These are phyloP conservation scores for Talaromyces albobiverticillius DNA, from an alignment of 2,329 filamentous ascomycete genomes.

Conservation along the genomic window DNA sequence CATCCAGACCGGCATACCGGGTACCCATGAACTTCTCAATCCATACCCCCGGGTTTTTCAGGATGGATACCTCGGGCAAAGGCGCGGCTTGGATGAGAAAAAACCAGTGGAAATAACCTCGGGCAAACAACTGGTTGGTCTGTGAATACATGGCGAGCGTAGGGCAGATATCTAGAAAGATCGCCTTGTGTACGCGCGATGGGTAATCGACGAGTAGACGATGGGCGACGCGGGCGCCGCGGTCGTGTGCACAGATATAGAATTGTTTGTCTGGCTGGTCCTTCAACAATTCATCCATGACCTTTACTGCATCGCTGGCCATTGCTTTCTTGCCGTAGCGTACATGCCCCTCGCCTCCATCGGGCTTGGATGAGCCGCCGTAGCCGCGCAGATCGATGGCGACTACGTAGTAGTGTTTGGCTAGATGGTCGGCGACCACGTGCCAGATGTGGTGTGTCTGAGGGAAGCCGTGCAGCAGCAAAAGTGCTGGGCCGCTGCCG, in stretches of 20 bases:
- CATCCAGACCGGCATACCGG: conserved; percentile 23
- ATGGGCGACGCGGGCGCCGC: conserved; percentile 56
- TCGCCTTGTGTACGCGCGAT: conserved; percentile 38
- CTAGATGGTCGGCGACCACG: conserved; percentile 40
- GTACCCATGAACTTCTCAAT: conserved; percentile 44
- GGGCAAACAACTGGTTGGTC: conserved; percentile 43
- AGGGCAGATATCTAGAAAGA: conserved; percentile 55
- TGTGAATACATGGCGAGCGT: conserved; percentile 54
- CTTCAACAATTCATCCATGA: conserved; percentile 37
- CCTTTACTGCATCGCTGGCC: conserved; percentile 46
- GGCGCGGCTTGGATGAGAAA: conserved; percentile 54
- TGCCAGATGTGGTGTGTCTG: conserved; percentile 56
- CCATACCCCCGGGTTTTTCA: conserved; percentile 37
- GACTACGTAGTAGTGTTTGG: conserved; percentile 42
- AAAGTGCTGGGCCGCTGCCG: conserved; percentile 39
- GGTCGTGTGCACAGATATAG: conserved; percentile 56
- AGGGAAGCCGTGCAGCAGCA: conserved; percentile 53
- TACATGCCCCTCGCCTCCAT: conserved; percentile 19
- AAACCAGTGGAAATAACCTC: conserved; percentile 59
- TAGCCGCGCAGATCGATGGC: conserved; percentile 53
- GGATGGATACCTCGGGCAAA: conserved; percentile 51
- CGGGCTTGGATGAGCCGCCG: conserved; percentile 49
- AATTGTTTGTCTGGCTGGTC: conserved; percentile 32
- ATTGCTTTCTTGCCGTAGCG: conserved; percentile 50
- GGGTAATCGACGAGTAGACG: conserved; percentile 52